Evolutionary conservation across 768 basidiomycete genomes (phyloP), one percentile per base, ranked within the genome.

Genomic region (Tephrocybe rancida): DNA sequence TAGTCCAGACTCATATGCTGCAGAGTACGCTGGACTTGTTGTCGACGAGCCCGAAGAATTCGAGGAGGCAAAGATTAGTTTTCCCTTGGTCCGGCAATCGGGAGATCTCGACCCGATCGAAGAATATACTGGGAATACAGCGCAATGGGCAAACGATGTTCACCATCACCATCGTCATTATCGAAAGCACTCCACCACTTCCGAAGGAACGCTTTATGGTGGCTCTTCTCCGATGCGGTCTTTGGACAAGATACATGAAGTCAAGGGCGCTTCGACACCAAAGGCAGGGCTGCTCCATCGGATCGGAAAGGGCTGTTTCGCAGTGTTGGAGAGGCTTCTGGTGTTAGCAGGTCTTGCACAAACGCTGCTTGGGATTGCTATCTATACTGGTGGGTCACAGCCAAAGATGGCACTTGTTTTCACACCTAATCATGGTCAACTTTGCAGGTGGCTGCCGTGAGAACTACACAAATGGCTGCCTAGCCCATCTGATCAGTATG

Each of bases 401-500:
- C 19, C 24, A 19, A 18, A 9, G 0, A 27, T 41, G 22, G 32
- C 22, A 38, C 14, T 41, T 7, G 29, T 29, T 34, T 22, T 19
- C 21, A 18, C 9, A 25, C 35, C 32, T 39, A n/a, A n/a, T 57
- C 26, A 27, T 21, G 45, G 38, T 61, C 52, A 43, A 44, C 21
- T 38, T n/a, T 55, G 6, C 42, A 80, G 78, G 95, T 13, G 88
- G 90, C 45, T 96, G 95, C 71, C 80, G 94, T 47, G 81, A 78
- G 37, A 82, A 79, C 55, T 93, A 88, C 63, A 61, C 86, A 50
- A 95, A 96, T 61, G 86, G 85, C 1, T 95, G 90, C 60, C 74
- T 94, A 26, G 95, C 95, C 0, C 95, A 98, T 71, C 67, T 94
- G 34, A 96, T 98, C 75, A 98, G 90, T 91, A 67, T 50, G 88